Base-by-base conservation (phyloP, 441 rosid genomes). In the Adansonia madagascariensis region DNA sequence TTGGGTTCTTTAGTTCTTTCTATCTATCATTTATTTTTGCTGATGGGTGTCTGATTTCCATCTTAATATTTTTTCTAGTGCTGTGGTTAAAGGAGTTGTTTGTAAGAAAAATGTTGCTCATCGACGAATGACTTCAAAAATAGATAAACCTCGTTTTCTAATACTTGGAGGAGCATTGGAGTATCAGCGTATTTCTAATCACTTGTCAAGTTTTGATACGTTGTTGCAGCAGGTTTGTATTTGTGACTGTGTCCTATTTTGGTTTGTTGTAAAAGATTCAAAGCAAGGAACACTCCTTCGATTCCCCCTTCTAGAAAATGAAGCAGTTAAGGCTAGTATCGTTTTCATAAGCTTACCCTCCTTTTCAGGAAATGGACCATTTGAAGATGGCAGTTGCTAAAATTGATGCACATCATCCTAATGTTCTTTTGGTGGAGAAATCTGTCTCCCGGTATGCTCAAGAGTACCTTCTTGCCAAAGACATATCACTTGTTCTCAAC, bases 91-190 rank as follows among this genome's bases (percentile, higher is more conserved):
- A 85, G 96, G 96, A 82, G 94, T 91, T 82, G 94, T 90, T 78
- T 91, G 94, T 70, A 91, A 90, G 89, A 91, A 91, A 90, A 91
- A 91, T 61, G 91, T 91, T 78, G 94, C 96, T 76, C 96, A 91
- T 82, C 89, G 96, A 78, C 88, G 94, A 56, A 91, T 91, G 96
- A 89, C 87, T 50, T 86, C 96, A 63, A 91, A 87, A 78, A 86
- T 91, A 35, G 91, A 89, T 73, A 91, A 83, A 77, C 94, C 96
- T 22, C 92, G 91, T 75, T 82, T 90, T 77, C 88, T 91, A 79
- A 87, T 90, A 49, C 92, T 91, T 73, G 96, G 89, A 81, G 96
- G 96, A 76, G 96, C 96, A 81, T 88, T 91, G 79, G 96, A 91
- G 80, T 91, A 91, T 82, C 96, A 91, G 82, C 91, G 96, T 53